phyloP scores from a whole-genome alignment of 371 early-diverging fungal genomes.

The Mortierella polycephala region DNA sequence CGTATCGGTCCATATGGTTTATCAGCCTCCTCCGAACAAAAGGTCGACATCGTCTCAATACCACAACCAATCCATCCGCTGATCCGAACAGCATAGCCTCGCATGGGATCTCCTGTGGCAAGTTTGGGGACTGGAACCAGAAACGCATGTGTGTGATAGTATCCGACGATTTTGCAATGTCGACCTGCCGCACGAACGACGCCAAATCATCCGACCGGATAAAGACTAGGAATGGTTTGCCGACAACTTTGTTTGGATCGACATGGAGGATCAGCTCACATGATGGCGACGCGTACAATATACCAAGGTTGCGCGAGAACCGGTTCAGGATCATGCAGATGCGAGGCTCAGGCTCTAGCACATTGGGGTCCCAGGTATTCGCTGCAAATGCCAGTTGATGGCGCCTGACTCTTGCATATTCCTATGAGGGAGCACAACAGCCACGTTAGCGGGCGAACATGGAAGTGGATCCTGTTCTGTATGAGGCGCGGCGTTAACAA shows the following conservation, averaged over 20 bases:
- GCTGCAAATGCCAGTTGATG: slow-evolving; percentile 21
- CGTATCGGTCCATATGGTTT: neutral
- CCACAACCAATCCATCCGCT: slow-evolving; percentile 26
- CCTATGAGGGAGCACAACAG: neutral
- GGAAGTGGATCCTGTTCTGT: too few species aligned
- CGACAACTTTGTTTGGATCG: slow-evolving; percentile 18
- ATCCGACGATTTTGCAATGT: slow-evolving; percentile 29
- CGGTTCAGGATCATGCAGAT: slow-evolving; percentile 48
- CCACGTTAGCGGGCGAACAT: too few species aligned
- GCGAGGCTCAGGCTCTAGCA: slow-evolving; percentile 32
- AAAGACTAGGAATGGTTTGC: slow-evolving; percentile 32
- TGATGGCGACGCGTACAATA: slow-evolving; percentile 40
- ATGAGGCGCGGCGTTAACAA: too few species aligned
- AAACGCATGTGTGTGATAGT: slow-evolving; percentile 33
- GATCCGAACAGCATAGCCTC: slow-evolving; percentile 37
- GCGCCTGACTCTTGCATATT: slow-evolving; percentile 20
- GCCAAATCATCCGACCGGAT: slow-evolving; percentile 38
- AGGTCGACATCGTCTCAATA: slow-evolving; percentile 20
- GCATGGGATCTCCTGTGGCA: slow-evolving; percentile 17
- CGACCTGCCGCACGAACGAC: slow-evolving; percentile 29
- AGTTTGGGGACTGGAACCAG: slow-evolving; percentile 40
- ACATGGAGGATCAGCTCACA: slow-evolving; percentile 15
- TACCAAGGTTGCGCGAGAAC: slow-evolving; percentile 25
- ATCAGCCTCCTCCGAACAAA: slow-evolving; percentile 22
- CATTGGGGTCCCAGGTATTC: slow-evolving; percentile 10